Conservation (phyloP, 208 protist species). For the Trypanosoma platydactyli region DNA sequence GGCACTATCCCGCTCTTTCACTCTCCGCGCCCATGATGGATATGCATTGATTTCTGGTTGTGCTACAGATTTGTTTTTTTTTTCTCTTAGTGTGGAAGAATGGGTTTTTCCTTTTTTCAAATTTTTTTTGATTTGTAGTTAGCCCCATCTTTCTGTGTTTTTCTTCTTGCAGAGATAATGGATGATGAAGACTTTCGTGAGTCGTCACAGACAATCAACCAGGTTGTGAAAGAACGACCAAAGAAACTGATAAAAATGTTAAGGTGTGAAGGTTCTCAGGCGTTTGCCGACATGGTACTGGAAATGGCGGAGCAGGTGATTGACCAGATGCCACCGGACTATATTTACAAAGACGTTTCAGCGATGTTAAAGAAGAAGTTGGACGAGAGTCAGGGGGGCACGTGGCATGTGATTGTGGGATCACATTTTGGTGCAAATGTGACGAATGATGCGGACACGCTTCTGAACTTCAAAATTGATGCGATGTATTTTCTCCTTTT, state of each 20-base stretch:
- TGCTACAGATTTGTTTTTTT: no score
- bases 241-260: conserved; percentile 39
- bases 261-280: conserved; percentile 59
- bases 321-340: conserved; percentile 43
- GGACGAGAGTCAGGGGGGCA: conserved; percentile 60
- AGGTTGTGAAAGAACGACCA: conserved; percentile 34
- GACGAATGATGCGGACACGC: conserved; percentile 77
- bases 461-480: conserved; percentile 87
- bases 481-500: conserved; percentile 69
- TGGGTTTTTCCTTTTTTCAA: neutral
- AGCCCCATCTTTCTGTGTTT: conserved; percentile 1
- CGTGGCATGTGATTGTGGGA: conserved; percentile 88
- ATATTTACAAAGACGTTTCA: conserved; percentile 77
- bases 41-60: no score
- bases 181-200: conserved; percentile 62
- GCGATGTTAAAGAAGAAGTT: conserved; percentile 63
- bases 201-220: conserved; percentile 27
- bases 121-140: neutral
- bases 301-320: conserved; percentile 62
- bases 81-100: conserved; percentile 2
- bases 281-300: conserved; percentile 61
- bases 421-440: conserved; percentile 86
- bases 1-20: no score
- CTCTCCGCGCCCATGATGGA: no score
- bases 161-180: conserved; percentile 26